phyloP scores from a whole-genome alignment of 164 flowering plant genomes.

The Chimonanthus salicifolius region DNA sequence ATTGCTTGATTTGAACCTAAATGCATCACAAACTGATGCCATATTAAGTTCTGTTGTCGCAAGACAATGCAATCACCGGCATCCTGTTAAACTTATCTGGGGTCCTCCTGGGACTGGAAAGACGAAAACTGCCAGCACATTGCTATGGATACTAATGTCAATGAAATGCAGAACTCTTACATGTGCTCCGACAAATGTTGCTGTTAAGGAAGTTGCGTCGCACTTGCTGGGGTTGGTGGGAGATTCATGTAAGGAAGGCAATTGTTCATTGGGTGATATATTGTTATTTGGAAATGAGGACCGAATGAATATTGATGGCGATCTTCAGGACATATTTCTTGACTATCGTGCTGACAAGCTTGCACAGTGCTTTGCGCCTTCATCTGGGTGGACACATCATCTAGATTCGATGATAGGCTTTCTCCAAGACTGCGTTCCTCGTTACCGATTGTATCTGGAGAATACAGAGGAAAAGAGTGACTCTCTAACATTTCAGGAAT shows the following conservation, averaged over 20 bases:
- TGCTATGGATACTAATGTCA: slow-evolving; percentile 36
- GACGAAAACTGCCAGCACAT: slow-evolving; percentile 47
- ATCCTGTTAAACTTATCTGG: slow-evolving; percentile 55
- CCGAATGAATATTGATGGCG: slow-evolving; percentile 32
- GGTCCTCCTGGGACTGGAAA: slow-evolving; percentile 92
- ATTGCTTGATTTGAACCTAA: slow-evolving; percentile 18
- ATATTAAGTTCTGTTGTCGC: slow-evolving; percentile 26
- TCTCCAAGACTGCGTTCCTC: slow-evolving; percentile 37
- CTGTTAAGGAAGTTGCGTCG: slow-evolving; percentile 48
- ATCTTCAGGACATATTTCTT: slow-evolving; percentile 46
- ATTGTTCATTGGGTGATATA: slow-evolving; percentile 48
- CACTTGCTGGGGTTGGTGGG: slow-evolving; percentile 40
- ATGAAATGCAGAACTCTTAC: slow-evolving; percentile 38
- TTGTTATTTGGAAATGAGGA: slow-evolving; percentile 61
- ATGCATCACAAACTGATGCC: slow-evolving; percentile 54
- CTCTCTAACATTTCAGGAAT: too few species aligned
- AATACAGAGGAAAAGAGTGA: too few species aligned
- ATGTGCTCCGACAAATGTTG: slow-evolving; percentile 75
- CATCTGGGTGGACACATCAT: slow-evolving; percentile 43
- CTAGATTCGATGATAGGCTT: slow-evolving; percentile 38
- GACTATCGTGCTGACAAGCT: slow-evolving; percentile 42
- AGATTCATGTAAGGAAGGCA: slow-evolving; percentile 4
- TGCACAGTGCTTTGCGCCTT: slow-evolving; percentile 33
- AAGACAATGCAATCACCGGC: slow-evolving; percentile 26
- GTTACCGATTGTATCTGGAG: too few species aligned